Base-by-base conservation (phyloP, 2,329 filamentous ascomycete species). In the Alternaria brassicae region DNA sequence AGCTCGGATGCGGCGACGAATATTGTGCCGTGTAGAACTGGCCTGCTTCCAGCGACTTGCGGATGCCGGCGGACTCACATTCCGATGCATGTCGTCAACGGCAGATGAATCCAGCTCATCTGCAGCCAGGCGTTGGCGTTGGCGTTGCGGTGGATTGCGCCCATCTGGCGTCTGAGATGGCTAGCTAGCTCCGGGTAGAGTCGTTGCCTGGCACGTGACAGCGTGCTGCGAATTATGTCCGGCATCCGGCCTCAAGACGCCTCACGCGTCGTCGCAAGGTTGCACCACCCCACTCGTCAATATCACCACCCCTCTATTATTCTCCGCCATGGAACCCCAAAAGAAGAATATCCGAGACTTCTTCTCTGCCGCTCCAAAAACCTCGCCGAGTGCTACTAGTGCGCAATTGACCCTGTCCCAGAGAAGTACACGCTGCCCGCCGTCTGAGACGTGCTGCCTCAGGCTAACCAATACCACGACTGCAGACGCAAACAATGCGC, bases 301-400 rank as follows among this genome's bases (percentile, higher is more conserved):
- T 23, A 49, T 17, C 42, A 36, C 19, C 39, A 28, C 37, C 44
- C 51, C 37, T 42, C 50, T 27, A 4, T 44, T 25, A 30, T 28
- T 42, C 21, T 28, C 41, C 17, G 23, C 28, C 17, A 69, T 69
- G 66, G 62, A 64, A 37, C 62, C 63, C 21, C 62, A 66, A 32
- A 71, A 71, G 57, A 74, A 69, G 15, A 78, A 67, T 47, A 81
- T 84, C 30, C 77, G 74, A 9, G 79, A 81, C 53, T 85, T 81
- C 64, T 85, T 85, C 70, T 79, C 77, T 45, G 77, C 78, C 3
- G 79, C 77, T 50, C 54, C 68, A 27, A 72, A 70, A 53, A 61
- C 57, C 53, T 42, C 66, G 7, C 50, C 54, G 17, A 69, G 66
- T n/a, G 58, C 52, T 13, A 36, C 37, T 39, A 21, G 15, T 9